Percentiles rank a stretch among this genome's conserved stretches.
phyloP scores from a whole-genome alignment of 768 basidiomycete species.

The Boletus vinaceobasis region DNA sequence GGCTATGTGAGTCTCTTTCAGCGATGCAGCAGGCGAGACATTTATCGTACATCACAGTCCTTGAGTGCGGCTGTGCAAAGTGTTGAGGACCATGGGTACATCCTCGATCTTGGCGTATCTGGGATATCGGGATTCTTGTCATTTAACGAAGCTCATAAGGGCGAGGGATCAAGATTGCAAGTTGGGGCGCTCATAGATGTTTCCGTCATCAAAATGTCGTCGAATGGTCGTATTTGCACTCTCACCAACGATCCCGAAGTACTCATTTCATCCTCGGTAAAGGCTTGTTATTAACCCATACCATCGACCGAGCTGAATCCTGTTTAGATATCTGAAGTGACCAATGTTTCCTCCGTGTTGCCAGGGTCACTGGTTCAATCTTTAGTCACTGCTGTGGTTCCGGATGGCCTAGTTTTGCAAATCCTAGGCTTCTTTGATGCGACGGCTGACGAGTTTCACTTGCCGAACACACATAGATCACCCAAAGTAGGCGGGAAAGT shows the following conservation, averaged over 20 bases:
- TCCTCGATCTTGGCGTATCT: constrained; percentile 77
- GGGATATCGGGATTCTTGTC: constrained; percentile 82
- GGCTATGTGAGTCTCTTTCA: constrained; percentile 62
- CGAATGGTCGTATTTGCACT: constrained; percentile 77
- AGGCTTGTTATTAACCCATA: constrained; percentile 25
- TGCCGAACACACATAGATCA: constrained; percentile 42
- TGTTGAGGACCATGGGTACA: constrained; percentile 93
- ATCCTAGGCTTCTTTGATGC: constrained; percentile 91
- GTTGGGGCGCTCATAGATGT: constrained; percentile 68
- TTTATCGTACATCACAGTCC: constrained; percentile 43
- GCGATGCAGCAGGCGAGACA: not conserved
- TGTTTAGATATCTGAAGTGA: constrained; percentile 68
- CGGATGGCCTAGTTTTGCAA: constrained; percentile 81
- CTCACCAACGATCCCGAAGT: constrained; percentile 52
- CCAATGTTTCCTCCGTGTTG: constrained; percentile 75
- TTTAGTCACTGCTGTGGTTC: constrained; percentile 71
- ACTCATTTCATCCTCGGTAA: constrained; percentile 54
- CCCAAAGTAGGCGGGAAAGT: constrained; percentile 72
- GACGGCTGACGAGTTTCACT: constrained; percentile 79
- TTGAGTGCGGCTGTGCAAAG: constrained; percentile 75
- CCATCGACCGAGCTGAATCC: not conserved
- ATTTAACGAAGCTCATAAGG: constrained; percentile 63
- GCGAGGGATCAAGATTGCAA: constrained; percentile 37
- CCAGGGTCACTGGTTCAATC: constrained; percentile 83
- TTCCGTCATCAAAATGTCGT: constrained; percentile 62